These are phyloP conservation scores for Candida yuanshanica DNA, from an alignment of 805 yeast species.

Conservation along the genomic window DNA sequence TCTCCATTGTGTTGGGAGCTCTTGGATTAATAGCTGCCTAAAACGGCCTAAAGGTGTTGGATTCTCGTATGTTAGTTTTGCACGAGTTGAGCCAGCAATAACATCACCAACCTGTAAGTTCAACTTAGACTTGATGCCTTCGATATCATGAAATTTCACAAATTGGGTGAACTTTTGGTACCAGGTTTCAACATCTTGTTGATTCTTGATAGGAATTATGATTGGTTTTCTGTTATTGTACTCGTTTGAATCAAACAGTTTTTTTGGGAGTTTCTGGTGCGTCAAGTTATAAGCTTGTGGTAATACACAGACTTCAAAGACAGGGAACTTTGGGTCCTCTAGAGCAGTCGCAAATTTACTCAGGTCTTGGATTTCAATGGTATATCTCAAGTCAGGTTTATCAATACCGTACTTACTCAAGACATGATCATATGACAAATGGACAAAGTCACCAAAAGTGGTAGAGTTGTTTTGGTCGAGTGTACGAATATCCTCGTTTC, in stretches of 20 bases:
- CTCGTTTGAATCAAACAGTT: slow-evolving; percentile 33
- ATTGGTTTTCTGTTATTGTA: slow-evolving; percentile 57
- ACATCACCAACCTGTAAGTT: slow-evolving; percentile 61
- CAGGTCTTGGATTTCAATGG: slow-evolving; percentile 29
- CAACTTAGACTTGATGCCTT: slow-evolving; percentile 29
- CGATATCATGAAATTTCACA: slow-evolving; percentile 29
- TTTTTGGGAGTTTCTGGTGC: slow-evolving; percentile 28
- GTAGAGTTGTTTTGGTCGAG: slow-evolving; percentile 14
- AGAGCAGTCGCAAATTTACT: slow-evolving; percentile 23
- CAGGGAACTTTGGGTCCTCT: slow-evolving; percentile 46
- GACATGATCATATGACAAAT: slow-evolving; percentile 62
- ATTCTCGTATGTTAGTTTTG: slow-evolving; percentile 68
- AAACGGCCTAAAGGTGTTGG: slow-evolving; percentile 92
- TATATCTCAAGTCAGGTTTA: slow-evolving; percentile 84
- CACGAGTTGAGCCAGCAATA: slow-evolving; percentile 74
- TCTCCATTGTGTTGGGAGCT: slow-evolving; percentile 42
- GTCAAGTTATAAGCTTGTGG: slow-evolving; percentile 31
- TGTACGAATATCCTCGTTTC: slow-evolving; percentile 25
- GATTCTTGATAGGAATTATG: slow-evolving; percentile 43
- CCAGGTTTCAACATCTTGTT: slow-evolving; percentile 41
- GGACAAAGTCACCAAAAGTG: slow-evolving; percentile 27
- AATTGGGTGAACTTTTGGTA: slow-evolving; percentile 24
- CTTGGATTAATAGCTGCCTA: slow-evolving; percentile 65
- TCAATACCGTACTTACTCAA: slow-evolving; percentile 79
- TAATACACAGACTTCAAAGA: slow-evolving; percentile 69